Evolutionary conservation across 202 grass and related monocot species (phyloP), one percentile per base, ranked within the genome.

Genomic region (Setaria italica): DNA sequence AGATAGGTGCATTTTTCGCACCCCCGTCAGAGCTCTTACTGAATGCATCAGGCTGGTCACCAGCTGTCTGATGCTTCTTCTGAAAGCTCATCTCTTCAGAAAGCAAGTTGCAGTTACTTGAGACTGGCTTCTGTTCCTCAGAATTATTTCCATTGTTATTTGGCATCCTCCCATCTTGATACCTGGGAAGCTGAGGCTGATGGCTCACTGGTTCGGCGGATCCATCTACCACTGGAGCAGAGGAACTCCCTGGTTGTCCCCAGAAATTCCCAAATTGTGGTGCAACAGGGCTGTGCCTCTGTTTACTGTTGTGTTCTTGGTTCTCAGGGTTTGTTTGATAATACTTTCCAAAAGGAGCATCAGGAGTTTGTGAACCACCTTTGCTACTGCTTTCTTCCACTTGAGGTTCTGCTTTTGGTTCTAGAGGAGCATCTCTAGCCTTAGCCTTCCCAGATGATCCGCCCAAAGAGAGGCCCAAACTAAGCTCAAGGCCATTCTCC

Each of bases 401-500:
- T 85, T 98, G 74, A 72, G 84, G 78, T 70, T 98, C 87, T 7
- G 60, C 30, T 84, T 97, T 91, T 64, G 85, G 87, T 50, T 94
- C 89, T 66, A 88, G 41, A 46, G 88, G 72, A 73, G 62, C 67
- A 70, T 92, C 91, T 71, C 76, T 89, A 85, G 74, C 80, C 78
- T 91, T 95, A 48, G 75, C 77, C 74, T 98, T 95, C 43, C 85
- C 91, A n/a, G 90, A 86, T 35, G 82, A 84, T 14, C 93, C 93
- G 41, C 96, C 95, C 57, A 95, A 86, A 68, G 96, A 92, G 42
- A 99, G 93, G 54, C 93, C 96, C 83, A 99, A 90, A 79, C 91
- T 96, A 63, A 99, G 93, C 71, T 95, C 93, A 73, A 99, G 90
- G 37, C 91, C 96, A 91, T 90, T 97, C 10, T 97, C 94, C 17